phyloP scores from a whole-genome alignment of 108 stramenopile genomes.

The Stephanodiscus minutulus region DNA sequence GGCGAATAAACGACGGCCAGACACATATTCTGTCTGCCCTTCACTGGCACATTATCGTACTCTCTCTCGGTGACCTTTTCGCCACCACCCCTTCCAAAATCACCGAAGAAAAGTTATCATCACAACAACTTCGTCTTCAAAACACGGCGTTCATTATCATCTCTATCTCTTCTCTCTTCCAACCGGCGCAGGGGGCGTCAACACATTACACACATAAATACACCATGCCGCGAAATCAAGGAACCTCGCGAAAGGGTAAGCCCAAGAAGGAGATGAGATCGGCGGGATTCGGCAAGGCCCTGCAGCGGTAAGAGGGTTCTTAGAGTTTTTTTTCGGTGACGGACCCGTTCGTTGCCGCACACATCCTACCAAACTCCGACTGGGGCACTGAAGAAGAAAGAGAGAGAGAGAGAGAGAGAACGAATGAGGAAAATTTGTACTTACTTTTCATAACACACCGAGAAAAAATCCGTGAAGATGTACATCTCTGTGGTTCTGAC shows the following conservation, averaged over 20 bases:
- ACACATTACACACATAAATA: too few species aligned
- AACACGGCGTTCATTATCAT: background rate
- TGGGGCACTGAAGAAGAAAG: too few species aligned
- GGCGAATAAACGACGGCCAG: too few species aligned
- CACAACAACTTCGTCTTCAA: background rate
- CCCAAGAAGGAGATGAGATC: slow-evolving; percentile 84
- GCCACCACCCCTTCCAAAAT: too few species aligned
- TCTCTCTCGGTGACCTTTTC: too few species aligned
- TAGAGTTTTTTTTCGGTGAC: too few species aligned
- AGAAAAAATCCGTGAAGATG: slow-evolving; percentile 37
- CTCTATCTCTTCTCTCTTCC: background rate
- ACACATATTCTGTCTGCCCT: too few species aligned
- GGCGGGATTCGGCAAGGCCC: slow-evolving; percentile 82
- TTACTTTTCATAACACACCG: slow-evolving; percentile 33
- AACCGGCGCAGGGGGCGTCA: too few species aligned
- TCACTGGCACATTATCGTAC: too few species aligned
- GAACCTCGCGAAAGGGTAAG: slow-evolving; percentile 91
- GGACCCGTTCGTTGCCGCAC: background rate
- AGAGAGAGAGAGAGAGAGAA: slow-evolving; percentile 11
- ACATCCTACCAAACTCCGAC: background rate
- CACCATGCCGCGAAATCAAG: slow-evolving; percentile 87
- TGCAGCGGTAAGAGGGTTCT: slow-evolving; percentile 55
- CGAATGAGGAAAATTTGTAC: slow-evolving; percentile 46
- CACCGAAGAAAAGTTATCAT: too few species aligned
- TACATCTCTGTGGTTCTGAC: slow-evolving; percentile 48